Conservation (phyloP, 2,329 filamentous ascomycete species). For the Scorias spongiosa region DNA sequence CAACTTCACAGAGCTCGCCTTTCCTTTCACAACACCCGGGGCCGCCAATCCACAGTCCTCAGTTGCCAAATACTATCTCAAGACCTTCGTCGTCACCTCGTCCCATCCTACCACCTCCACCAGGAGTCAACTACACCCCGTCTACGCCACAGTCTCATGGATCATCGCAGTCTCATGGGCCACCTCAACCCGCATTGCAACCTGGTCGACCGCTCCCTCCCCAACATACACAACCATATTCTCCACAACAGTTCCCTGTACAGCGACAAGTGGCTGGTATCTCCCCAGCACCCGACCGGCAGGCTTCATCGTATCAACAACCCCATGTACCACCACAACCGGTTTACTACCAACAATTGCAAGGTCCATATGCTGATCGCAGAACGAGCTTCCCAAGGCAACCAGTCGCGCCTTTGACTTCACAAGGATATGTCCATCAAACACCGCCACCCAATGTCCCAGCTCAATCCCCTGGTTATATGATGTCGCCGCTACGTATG, state of each 20-base stretch:
- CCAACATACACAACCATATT: constrained; percentile 18
- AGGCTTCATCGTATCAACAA: constrained; percentile 8
- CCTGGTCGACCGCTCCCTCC: constrained; percentile 14
- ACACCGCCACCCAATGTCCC: background rate
- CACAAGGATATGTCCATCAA: background rate
- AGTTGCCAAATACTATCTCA: constrained; percentile 16
- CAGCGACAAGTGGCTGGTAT: constrained; percentile 10
- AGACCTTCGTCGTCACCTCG: constrained; percentile 21
- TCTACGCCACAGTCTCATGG: constrained; percentile 1
- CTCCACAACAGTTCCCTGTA: constrained; percentile 15
- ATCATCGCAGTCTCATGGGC: constrained; percentile 7
- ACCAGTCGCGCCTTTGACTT: background rate
- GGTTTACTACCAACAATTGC: constrained; percentile 16
- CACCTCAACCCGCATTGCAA: constrained; percentile 17
- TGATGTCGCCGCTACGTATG: background rate
- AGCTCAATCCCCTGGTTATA: background rate
- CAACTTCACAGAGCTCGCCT: constrained; percentile 6
- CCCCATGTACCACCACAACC: constrained; percentile 18
- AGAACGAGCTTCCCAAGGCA: constrained; percentile 2
- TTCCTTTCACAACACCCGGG: constrained; percentile 18
- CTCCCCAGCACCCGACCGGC: constrained; percentile 5
- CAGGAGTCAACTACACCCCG: constrained; percentile 19
- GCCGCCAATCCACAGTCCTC: constrained; percentile 15
- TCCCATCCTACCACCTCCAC: constrained; percentile 22
- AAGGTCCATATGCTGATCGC: constrained; percentile 11